Conservation (phyloP, 2,329 filamentous ascomycete genomes). For the Monosporascus sp. region DNA sequence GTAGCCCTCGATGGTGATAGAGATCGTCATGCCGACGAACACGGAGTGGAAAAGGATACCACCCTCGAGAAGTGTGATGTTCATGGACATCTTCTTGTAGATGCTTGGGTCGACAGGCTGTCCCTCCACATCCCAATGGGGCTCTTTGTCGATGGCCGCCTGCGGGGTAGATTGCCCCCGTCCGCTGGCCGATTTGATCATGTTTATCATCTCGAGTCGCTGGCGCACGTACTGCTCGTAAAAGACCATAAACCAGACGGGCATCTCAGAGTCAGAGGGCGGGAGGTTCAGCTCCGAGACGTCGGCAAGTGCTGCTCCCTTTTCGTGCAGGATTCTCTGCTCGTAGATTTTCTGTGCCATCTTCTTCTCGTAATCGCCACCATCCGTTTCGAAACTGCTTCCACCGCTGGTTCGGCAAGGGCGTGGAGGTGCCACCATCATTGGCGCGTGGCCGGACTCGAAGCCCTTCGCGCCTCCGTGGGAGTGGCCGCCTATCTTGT, state of each 20-base stretch:
- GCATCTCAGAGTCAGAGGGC: constrained; percentile 46
- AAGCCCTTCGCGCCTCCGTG: constrained; percentile 52
- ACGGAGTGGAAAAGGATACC: constrained; percentile 76
- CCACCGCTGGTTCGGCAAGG: constrained; percentile 25
- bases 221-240: constrained; percentile 60
- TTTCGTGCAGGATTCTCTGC: constrained; percentile 23
- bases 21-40: constrained; percentile 69
- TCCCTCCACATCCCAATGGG: constrained; percentile 39
- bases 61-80: constrained; percentile 70
- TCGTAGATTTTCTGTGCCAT: constrained; percentile 36
- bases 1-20: constrained; percentile 63
- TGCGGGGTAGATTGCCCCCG: constrained; percentile 16
- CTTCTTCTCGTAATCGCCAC: constrained; percentile 35
- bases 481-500: constrained; percentile 53
- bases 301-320: constrained; percentile 19
- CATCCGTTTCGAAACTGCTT: constrained; percentile 30
- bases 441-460: constrained; percentile 13
- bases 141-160: constrained; percentile 27
- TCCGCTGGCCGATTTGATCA: constrained; percentile 38
- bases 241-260: constrained; percentile 57
- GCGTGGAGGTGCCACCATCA: constrained; percentile 20
- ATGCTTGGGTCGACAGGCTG: constrained; percentile 38
- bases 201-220: constrained; percentile 51
- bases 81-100: constrained; percentile 61
- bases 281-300: constrained; percentile 24